Percentiles rank a stretch among this genome's conserved stretches.
phyloP scores from a whole-genome alignment of 768 basidiomycete species.

The Lentinula aciculospora region DNA sequence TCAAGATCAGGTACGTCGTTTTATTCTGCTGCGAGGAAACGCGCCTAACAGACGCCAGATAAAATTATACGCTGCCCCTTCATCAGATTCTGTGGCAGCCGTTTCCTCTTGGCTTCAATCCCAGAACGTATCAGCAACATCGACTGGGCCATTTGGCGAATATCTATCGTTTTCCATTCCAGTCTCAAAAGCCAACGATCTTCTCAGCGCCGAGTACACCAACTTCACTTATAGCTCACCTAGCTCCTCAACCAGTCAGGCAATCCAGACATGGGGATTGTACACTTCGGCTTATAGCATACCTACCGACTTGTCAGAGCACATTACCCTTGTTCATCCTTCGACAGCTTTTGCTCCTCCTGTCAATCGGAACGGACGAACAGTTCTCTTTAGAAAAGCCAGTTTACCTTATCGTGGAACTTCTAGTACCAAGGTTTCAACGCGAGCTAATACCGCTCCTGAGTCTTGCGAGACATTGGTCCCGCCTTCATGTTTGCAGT shows the following conservation, averaged over 20 bases:
- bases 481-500: slow-evolving; percentile 21
- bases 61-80: slow-evolving; percentile 12
- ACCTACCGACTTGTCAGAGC: slow-evolving; percentile 14
- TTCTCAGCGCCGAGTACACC: slow-evolving; percentile 28
- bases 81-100: slow-evolving; percentile 18
- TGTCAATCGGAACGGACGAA: neutral
- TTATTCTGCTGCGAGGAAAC: too few species aligned
- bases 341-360: slow-evolving; percentile 14
- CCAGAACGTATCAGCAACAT: slow-evolving; percentile 29
- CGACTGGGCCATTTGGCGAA: slow-evolving; percentile 30
- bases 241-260: slow-evolving; percentile 17
- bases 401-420: neutral
- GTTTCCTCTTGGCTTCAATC: slow-evolving; percentile 39
- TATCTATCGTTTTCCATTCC: slow-evolving; percentile 25
- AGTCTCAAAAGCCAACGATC: slow-evolving; percentile 26
- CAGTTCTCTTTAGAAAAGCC: neutral
- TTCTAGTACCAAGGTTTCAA: neutral
- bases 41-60: slow-evolving; percentile 10
- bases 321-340: slow-evolving; percentile 21
- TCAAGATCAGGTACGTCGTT: slow-evolving; percentile 23
- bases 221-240: slow-evolving; percentile 24
- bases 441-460: slow-evolving; percentile 15
- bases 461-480: slow-evolving; percentile 12
- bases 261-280: slow-evolving; percentile 10
- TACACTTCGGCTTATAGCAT: slow-evolving; percentile 15